Evolutionary conservation across 805 yeast species (phyloP).

Genomic region (Metschnikowia chrysomelidarum): DNA sequence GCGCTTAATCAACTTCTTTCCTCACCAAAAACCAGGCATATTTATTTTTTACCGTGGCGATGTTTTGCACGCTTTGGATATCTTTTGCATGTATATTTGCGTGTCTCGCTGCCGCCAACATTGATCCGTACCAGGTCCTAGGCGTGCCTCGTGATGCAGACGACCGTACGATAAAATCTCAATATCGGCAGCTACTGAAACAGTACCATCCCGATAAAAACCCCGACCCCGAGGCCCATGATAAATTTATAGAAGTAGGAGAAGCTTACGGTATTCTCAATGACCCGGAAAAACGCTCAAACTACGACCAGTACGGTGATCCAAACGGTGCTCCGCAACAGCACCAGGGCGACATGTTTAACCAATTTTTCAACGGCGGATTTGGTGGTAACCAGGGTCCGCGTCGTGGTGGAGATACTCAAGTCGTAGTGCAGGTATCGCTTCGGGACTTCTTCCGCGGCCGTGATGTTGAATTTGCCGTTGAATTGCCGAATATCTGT

Average conservation of each 20-base stretch:
- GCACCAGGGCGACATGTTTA: constrained; percentile 54
- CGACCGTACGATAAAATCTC: constrained; percentile 80
- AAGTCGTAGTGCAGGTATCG: constrained; percentile 53
- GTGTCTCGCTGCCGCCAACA: constrained; percentile 19
- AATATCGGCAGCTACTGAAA: constrained; percentile 77
- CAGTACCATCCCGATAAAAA: constrained; percentile 96
- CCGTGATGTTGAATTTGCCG: constrained; percentile 52
- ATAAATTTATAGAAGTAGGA: constrained; percentile 84
- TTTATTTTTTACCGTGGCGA: too few relatives aligned
- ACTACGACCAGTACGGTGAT: constrained; percentile 77
- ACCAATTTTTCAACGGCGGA: constrained; percentile 42
- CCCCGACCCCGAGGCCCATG: constrained; percentile 77
- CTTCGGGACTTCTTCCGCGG: constrained; percentile 74
- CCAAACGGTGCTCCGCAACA: constrained; percentile 45
- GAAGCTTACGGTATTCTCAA: constrained; percentile 88
- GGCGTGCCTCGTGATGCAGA: constrained; percentile 69
- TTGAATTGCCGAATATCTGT: constrained; percentile 75
- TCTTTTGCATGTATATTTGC: constrained; percentile 9
- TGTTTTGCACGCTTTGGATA: constrained; percentile 3
- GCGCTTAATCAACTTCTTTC: too few relatives aligned
- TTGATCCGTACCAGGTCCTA: constrained; percentile 58
- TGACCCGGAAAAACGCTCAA: constrained; percentile 63
- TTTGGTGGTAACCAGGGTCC: constrained; percentile 38
- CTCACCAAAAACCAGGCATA: too few relatives aligned
- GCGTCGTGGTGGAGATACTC: constrained; percentile 61